Conservation (phyloP, 2,329 filamentous ascomycete species). For the Colletotrichum euphorbiae region DNA sequence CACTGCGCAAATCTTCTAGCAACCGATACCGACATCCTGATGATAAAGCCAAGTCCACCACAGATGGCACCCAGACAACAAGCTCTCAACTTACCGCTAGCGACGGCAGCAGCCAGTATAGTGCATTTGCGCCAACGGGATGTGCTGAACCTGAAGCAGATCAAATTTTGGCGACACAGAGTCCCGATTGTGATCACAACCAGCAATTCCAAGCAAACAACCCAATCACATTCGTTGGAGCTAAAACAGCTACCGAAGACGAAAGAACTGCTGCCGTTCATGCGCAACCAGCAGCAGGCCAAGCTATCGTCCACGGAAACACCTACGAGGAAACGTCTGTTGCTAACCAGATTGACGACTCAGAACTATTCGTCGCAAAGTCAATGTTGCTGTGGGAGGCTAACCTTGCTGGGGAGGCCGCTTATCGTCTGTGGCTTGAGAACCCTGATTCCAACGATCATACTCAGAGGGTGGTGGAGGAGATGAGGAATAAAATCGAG, state of each 20-base stretch:
- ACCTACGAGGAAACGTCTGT: too few species aligned
- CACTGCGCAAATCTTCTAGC: too few species aligned
- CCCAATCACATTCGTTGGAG: background rate
- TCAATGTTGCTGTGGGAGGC: conserved; percentile 13
- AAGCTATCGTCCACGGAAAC: too few species aligned
- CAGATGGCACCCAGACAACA: background rate
- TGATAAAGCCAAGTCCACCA: background rate
- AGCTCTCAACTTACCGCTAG: too few species aligned
- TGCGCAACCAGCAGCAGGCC: too few species aligned
- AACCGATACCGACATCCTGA: too few species aligned
- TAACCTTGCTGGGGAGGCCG: background rate
- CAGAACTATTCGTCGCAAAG: conserved; percentile 22
- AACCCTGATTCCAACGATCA: background rate
- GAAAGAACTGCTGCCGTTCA: background rate
- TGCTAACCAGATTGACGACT: background rate
- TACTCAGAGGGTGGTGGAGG: background rate
- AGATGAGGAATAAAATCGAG: conserved; percentile 8
- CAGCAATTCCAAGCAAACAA: background rate
- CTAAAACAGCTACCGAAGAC: background rate
- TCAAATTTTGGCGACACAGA: background rate
- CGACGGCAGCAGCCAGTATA: background rate
- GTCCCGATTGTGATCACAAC: background rate
- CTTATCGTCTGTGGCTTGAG: background rate
- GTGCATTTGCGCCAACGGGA: background rate
- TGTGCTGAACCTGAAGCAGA: background rate